Evolutionary conservation across 306 rosid species (phyloP), one percentile per base, ranked within the genome.

Genomic region (Acacia acuminata): DNA sequence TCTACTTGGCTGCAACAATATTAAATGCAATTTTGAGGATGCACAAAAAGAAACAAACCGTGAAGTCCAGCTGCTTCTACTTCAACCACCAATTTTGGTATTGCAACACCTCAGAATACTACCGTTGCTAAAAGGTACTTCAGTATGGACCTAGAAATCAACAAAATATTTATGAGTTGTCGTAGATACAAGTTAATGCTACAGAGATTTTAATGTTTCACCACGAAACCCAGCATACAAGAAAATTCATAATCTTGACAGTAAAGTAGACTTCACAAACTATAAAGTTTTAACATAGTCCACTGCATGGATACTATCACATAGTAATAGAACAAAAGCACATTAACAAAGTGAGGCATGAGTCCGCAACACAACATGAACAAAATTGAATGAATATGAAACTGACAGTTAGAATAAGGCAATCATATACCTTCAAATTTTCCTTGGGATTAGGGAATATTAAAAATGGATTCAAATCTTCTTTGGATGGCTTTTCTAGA

Each of bases 81-180:
- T n/a, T n/a, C n/a, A n/a, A n/a, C n/a, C n/a, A n/a, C n/a, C n/a
- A n/a, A n/a, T n/a, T 81, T 82, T 96, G 10, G 93, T 84, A 82
- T 96, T 96, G 88, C 88, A 91, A 87, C 99, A 96, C 88, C 99
- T 90, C 76, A 94, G 84, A 75, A 94, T 82, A 76, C 94, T 88
- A 58, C 99, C 98, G 79, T 88, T 66, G 78, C 99, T 96, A 77
- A 92, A 96, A 73, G 92, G 90, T 45, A 96, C 93, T 85, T 91
- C 96, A 61, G 99, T 94, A 81, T 96, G 99, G 60, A 96, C 99
- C 98, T 94, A 89, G 70, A 79, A 84, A 88, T 69, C 58, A 75
- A 72, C 83, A 82, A n/a, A 24, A 80, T 40, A 71, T 34, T 53
- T 78, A 64, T 71, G 50, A 77, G 68, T 64, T 76, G 77, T 48